These are phyloP conservation scores for Venturia nashicola DNA, from an alignment of 2,329 filamentous ascomycete genomes.

Conservation along the genomic window DNA sequence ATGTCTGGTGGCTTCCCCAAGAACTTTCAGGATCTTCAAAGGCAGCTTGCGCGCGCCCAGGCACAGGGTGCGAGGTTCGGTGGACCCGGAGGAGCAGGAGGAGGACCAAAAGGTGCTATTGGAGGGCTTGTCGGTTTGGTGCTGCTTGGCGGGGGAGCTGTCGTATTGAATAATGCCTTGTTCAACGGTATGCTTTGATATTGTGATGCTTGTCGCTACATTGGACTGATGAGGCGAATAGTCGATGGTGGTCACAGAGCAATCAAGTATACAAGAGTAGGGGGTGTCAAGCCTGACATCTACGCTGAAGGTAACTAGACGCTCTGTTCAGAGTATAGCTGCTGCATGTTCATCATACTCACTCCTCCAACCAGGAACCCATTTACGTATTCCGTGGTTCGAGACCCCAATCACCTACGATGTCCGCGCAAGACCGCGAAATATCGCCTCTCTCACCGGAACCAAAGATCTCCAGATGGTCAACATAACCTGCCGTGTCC, in stretches of 20 bases:
- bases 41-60: constrained; percentile 38
- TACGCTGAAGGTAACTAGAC: constrained; percentile 66
- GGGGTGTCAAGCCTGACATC: constrained; percentile 91
- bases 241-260: constrained; percentile 97
- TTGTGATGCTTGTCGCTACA: not conserved
- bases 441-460: constrained; percentile 90
- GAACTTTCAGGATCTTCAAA: constrained; percentile 53
- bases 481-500: constrained; percentile 98
- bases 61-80: constrained; percentile 38
- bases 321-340: not conserved
- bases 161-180: constrained; percentile 49
- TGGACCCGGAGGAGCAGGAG: constrained; percentile 34
- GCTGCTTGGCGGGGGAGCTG: constrained; percentile 40
- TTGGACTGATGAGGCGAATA: constrained; percentile 18
- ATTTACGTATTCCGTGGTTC: constrained; percentile 90
- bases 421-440: constrained; percentile 92
- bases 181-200: constrained; percentile 47
- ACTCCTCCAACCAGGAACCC: constrained; percentile 52
- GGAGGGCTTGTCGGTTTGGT: constrained; percentile 42
- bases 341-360: not conserved
- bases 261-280: constrained; percentile 92
- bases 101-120: constrained; percentile 37
- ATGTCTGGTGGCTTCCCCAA: constrained; percentile 40
- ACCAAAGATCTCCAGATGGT: constrained; percentile 99
- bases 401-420: constrained; percentile 96